These are phyloP conservation scores for Suillus discolor DNA, from an alignment of 768 basidiomycete species.

Conservation along the genomic window DNA sequence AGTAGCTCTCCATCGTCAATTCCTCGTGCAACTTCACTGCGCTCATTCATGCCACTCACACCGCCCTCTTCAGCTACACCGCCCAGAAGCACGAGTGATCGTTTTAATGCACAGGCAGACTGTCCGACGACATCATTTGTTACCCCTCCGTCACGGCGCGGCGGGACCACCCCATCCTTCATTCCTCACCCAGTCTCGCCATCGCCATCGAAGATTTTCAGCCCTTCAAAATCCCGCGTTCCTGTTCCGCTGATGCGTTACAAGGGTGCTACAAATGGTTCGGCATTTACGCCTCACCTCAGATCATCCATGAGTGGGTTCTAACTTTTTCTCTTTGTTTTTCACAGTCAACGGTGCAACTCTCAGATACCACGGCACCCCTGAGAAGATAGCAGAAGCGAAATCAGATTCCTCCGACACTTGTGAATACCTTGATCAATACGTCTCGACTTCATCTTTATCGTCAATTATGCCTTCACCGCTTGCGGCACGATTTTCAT, in stretches of 20 bases:
- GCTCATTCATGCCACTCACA: conserved; percentile 34
- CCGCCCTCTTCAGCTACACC: conserved; percentile 36
- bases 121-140: conserved; percentile 36
- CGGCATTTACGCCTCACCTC: conserved; percentile 57
- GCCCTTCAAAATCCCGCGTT: conserved; percentile 40
- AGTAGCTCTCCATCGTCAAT: conserved; percentile 51
- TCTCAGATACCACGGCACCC: conserved; percentile 43
- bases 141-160: conserved; percentile 58
- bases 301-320: conserved; percentile 55
- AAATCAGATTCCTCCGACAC: conserved; percentile 13
- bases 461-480: conserved; percentile 55
- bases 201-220: conserved; percentile 35
- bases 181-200: conserved; percentile 63
- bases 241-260: conserved; percentile 33
- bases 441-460: conserved; percentile 40
- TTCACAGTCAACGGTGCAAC: conserved; percentile 36
- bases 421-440: conserved; percentile 30
- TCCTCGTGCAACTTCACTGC: conserved; percentile 45
- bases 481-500: conserved; percentile 56
- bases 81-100: conserved; percentile 32
- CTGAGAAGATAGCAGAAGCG: conserved; percentile 25
- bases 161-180: conserved; percentile 50
- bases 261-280: conserved; percentile 53
- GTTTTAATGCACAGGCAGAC: conserved; percentile 23
- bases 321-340: conserved; percentile 44